These are phyloP conservation scores for Deinandra increscens DNA, from an alignment of 129 eudicot genomes.

Conservation along the genomic window DNA sequence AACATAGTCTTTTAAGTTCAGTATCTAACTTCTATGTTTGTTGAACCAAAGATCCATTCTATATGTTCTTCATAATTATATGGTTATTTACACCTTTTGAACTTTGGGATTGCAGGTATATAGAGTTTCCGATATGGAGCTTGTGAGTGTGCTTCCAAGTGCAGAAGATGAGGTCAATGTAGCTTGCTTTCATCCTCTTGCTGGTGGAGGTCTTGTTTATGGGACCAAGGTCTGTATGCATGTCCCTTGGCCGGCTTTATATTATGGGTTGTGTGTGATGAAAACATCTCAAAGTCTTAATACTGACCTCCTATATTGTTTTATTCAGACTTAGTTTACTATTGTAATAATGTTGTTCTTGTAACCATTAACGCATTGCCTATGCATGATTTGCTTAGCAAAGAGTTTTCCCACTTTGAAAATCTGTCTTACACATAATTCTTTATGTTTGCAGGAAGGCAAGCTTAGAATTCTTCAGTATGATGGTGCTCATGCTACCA, in stretches of 20 bases:
- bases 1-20: not conserved
- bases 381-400: not conserved
- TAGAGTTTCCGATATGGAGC: slow-evolving; percentile 97
- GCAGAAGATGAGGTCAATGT: slow-evolving; percentile 99
- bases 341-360: not conserved
- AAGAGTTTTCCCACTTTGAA: not conserved
- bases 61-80: not conserved
- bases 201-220: slow-evolving; percentile 96
- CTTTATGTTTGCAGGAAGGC: slow-evolving; percentile 69
- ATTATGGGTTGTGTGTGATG: not conserved
- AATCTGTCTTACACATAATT: not conserved
- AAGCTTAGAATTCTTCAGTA: slow-evolving; percentile 88
- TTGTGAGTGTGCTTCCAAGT: slow-evolving; percentile 96
- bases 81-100: slow-evolving; percentile 2
- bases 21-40: not conserved
- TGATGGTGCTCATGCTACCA: slow-evolving; percentile 44
- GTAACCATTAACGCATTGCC: not conserved
- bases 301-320: not conserved
- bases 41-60: not conserved
- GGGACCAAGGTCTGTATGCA: slow-evolving; percentile 81
- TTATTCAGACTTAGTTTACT: not conserved
- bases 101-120: slow-evolving; percentile 54
- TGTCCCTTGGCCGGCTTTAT: not conserved
- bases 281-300: not conserved
- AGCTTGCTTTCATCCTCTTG: slow-evolving; percentile 93